Evolutionary conservation across 2,329 filamentous ascomycete species (phyloP).

Genomic region (Karstenula rhodostoma): DNA sequence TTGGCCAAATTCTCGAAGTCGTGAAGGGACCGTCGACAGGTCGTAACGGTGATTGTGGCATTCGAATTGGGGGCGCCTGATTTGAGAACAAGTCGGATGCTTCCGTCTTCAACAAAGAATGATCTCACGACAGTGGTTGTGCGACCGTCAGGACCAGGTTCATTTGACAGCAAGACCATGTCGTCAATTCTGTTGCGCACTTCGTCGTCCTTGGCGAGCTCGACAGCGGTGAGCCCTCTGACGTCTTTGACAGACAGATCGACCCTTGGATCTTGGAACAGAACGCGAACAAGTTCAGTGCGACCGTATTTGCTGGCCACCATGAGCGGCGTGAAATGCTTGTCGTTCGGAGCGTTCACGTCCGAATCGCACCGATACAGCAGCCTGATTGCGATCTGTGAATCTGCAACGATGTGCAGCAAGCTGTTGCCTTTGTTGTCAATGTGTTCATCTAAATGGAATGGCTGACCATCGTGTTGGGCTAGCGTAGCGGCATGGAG

Average conservation of each 20-base stretch:
- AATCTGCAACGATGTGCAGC: slow-evolving; percentile 93
- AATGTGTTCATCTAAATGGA: slow-evolving; percentile 92
- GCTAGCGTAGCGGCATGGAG: slow-evolving; percentile 75
- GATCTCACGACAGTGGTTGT: slow-evolving; percentile 93
- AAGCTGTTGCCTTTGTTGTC: slow-evolving; percentile 93
- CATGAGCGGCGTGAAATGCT: slow-evolving; percentile 94
- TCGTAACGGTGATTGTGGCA: slow-evolving; percentile 90
- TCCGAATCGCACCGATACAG: slow-evolving; percentile 90
- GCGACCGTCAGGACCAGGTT: slow-evolving; percentile 74
- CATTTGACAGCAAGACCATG: slow-evolving; percentile 77
- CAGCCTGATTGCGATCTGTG: slow-evolving; percentile 76
- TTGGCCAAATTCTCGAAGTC: slow-evolving; percentile 92
- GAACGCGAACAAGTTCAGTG: slow-evolving; percentile 86
- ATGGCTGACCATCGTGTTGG: slow-evolving; percentile 79
- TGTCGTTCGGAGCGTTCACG: slow-evolving; percentile 94
- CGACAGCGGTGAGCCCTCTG: slow-evolving; percentile 89
- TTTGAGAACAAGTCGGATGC: slow-evolving; percentile 90
- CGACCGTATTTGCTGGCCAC: slow-evolving; percentile 98
- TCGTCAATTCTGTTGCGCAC: slow-evolving; percentile 97
- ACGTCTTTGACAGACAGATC: slow-evolving; percentile 85
- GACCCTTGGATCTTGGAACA: slow-evolving; percentile 88
- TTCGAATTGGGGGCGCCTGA: slow-evolving; percentile 86
- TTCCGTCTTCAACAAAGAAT: slow-evolving; percentile 97
- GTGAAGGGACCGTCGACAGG: slow-evolving; percentile 82
- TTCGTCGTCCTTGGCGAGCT: slow-evolving; percentile 97